Percentiles rank a stretch among this genome's conserved stretches.
Conservation (phyloP, 1,139 yeast genomes). For the Sugiyamaella paludigena region DNA sequence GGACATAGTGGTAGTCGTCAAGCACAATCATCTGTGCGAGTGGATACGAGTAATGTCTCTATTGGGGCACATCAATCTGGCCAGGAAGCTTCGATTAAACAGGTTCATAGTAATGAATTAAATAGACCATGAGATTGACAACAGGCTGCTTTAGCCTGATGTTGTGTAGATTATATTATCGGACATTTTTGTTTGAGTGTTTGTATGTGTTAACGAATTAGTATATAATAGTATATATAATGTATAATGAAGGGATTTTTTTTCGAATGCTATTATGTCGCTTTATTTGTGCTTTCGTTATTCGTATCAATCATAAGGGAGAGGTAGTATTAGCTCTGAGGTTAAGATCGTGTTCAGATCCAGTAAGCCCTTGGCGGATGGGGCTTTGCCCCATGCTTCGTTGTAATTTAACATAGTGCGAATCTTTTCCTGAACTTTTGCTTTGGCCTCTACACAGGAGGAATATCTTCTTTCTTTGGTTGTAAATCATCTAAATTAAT, state of each 20-base stretch:
- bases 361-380: no score
- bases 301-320: no score
- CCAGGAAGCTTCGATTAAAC: slow-evolving; percentile 9
- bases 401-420: no score
- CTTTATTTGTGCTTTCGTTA: no score
- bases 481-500: slow-evolving; percentile 20
- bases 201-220: not conserved
- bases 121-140: slow-evolving; percentile 1
- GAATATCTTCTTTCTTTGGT: not conserved
- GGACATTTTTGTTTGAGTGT: not conserved
- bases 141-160: not conserved
- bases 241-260: not conserved
- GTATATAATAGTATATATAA: not conserved
- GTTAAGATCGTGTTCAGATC: no score
- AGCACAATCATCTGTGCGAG: slow-evolving; percentile 1
- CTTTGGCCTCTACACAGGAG: slow-evolving; percentile 1
- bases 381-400: no score
- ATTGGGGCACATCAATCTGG: not conserved
- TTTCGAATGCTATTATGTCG: no score
- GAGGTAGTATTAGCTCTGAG: no score
- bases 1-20: not conserved
- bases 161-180: not conserved
- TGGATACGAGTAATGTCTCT: not conserved
- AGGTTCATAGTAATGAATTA: slow-evolving; percentile 2
- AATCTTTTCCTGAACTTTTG: no score